Conservation (phyloP, 176 grass and related monocot species). For the Triticum monococcum region DNA sequence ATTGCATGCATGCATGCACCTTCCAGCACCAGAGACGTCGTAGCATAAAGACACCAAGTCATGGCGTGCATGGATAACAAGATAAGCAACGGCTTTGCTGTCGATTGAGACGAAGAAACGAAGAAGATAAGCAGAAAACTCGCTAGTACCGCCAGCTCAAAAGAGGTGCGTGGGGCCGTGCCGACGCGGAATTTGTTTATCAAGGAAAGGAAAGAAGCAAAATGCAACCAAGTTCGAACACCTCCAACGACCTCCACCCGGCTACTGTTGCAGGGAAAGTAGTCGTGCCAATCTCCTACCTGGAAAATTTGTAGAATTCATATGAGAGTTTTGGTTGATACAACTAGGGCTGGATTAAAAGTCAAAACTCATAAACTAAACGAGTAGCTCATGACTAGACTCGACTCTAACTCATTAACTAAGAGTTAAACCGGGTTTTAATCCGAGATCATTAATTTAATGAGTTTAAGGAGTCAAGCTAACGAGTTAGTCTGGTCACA, state of each 20-base stretch:
- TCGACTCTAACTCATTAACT: too few species aligned
- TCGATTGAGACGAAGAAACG: not conserved
- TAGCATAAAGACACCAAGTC: not conserved
- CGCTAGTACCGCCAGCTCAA: conserved; percentile 20
- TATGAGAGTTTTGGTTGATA: not conserved
- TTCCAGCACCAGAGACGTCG: not conserved
- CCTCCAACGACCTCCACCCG: not conserved
- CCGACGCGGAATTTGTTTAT: not conserved
- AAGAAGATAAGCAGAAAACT: not conserved
- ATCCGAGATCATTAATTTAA: too few species aligned
- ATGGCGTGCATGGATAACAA: conserved; percentile 15
- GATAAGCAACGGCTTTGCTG: not conserved
- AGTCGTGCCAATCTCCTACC: not conserved
- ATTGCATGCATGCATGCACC: not conserved
- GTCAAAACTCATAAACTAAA: too few species aligned
- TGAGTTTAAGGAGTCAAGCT: too few species aligned
- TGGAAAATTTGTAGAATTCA: not conserved
- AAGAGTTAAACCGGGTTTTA: too few species aligned
- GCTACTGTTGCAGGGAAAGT: not conserved
- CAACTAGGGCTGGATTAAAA: too few species aligned
- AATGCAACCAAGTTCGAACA: not conserved
- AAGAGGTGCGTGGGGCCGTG: not conserved
- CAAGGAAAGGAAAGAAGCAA: not conserved
- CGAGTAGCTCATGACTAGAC: too few species aligned
- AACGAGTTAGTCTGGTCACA: too few species aligned